Evolutionary conservation across 208 protist genomes (phyloP), one percentile per base, ranked within the genome.

Genomic region (Leishmania tarentolae): DNA sequence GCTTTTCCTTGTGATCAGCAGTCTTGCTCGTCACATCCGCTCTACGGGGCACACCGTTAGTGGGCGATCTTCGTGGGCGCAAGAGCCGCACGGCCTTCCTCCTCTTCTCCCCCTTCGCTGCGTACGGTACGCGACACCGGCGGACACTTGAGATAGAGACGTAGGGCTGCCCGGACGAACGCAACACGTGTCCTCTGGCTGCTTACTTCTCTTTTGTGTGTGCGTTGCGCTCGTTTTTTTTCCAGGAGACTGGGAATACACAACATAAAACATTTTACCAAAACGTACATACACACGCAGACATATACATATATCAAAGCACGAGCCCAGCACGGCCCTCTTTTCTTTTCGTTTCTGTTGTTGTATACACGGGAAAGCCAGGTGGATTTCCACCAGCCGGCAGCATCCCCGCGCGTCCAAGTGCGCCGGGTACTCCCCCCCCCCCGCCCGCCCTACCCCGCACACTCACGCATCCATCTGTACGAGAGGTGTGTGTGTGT

Each of bases 221-320:
- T 7, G 24, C n/a, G 66, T 72, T n/a, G n/a, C n/a, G n/a, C n/a
- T n/a, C 37, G 76, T 47, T 82, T 82, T 70, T 82, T n/a, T n/a
- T n/a, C n/a, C n/a, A n/a, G n/a, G n/a, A n/a, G n/a, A n/a, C n/a
- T n/a, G n/a, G n/a, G n/a, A n/a, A n/a, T n/a, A n/a, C n/a, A n/a
- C n/a, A n/a, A n/a, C n/a, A n/a, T n/a, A n/a, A n/a, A n/a, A n/a
- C n/a, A n/a, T n/a, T n/a, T n/a, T n/a, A n/a, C n/a, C n/a, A n/a
- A n/a, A n/a, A n/a, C n/a, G n/a, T n/a, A n/a, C n/a, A n/a, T n/a
- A n/a, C n/a, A n/a, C n/a, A n/a, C n/a, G n/a, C n/a, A n/a, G n/a
- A n/a, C n/a, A n/a, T n/a, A n/a, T n/a, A n/a, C 40, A 56, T 76
- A 15, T 69, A 19, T 44, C 24, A 53, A 17, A 53, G 50, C 0